phyloP scores from a whole-genome alignment of 768 basidiomycete genomes.

The Rickenella mellea region DNA sequence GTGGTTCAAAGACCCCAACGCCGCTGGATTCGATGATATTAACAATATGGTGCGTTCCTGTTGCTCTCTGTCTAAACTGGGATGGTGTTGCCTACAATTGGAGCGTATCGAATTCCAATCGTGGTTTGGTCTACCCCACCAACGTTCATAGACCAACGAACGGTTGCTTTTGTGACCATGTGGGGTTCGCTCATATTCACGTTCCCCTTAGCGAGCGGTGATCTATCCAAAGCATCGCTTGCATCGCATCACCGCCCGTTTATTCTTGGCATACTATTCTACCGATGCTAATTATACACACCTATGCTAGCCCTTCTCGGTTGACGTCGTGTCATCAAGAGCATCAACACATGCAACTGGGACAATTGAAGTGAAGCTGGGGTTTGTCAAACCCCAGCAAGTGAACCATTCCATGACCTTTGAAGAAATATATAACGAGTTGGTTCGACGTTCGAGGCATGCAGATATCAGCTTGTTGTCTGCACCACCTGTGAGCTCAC shows the following conservation, averaged over 20 bases:
- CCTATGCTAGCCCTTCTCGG: slow-evolving; percentile 44
- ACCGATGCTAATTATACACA: too few species aligned
- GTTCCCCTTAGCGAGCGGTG: too few species aligned
- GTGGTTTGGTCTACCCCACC: too few species aligned
- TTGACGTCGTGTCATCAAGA: slow-evolving; percentile 38
- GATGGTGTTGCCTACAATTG: too few species aligned
- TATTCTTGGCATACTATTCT: too few species aligned
- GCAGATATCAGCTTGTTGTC: slow-evolving; percentile 49
- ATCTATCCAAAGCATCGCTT: too few species aligned
- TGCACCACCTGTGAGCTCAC: slow-evolving; percentile 58
- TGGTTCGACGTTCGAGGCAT: slow-evolving; percentile 53
- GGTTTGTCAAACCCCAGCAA: slow-evolving; percentile 40
- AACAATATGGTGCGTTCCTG: slow-evolving; percentile 53
- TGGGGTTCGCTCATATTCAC: too few species aligned
- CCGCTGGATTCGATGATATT: slow-evolving; percentile 48
- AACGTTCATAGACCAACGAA: too few species aligned
- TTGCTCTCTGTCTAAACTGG: slow-evolving; percentile 1
- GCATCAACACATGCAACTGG: slow-evolving; percentile 39
- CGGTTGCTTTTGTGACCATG: too few species aligned
- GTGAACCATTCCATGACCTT: slow-evolving; percentile 36
- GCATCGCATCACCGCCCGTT: too few species aligned
- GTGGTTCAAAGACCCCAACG: slow-evolving; percentile 55
- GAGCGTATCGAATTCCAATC: too few species aligned
- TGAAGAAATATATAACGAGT: slow-evolving; percentile 51
- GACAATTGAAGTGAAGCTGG: slow-evolving; percentile 49